phyloP scores from a whole-genome alignment of 192 early-diverging fungal species.

The Coemansia sp. region DNA sequence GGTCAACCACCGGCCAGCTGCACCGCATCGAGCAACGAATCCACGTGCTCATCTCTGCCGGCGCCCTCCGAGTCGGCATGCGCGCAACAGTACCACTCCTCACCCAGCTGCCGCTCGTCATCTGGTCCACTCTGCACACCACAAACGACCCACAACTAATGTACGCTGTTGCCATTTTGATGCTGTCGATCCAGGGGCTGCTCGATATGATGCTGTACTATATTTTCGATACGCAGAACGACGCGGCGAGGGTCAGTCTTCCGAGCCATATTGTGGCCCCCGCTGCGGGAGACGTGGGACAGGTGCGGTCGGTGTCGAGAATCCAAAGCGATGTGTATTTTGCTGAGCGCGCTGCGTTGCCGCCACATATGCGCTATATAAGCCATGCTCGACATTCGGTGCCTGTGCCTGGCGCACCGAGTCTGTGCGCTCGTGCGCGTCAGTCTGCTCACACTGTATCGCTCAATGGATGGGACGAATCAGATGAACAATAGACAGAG shows the following conservation, averaged over 20 bases:
- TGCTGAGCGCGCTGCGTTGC: not conserved
- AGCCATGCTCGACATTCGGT: not conserved
- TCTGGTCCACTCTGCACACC: conserved; percentile 42
- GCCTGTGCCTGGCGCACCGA: not conserved
- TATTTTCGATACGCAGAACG: conserved; percentile 44
- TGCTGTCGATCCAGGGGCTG: conserved; percentile 39
- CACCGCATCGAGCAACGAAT: conserved; percentile 43
- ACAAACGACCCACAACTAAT: not conserved
- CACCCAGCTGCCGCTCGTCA: conserved; percentile 43
- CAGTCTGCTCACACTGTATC: too few relatives aligned
- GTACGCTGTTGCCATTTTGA: conserved; percentile 26
- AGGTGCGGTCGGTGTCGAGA: not conserved
- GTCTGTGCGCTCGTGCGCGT: too few relatives aligned
- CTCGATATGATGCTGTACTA: conserved; percentile 49
- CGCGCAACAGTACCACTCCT: conserved; percentile 43
- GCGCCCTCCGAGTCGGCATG: conserved; percentile 35
- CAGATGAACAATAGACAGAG: conserved; percentile 9
- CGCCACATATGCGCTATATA: conserved; percentile 1
- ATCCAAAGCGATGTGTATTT: conserved; percentile 1
- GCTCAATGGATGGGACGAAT: conserved; percentile 45
- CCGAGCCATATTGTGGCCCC: too few relatives aligned
- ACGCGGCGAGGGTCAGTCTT: conserved; percentile 22
- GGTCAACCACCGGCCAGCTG: conserved; percentile 20
- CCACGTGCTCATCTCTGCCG: conserved; percentile 36
- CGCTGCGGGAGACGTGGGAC: too few relatives aligned